A percentile compares a stretch with the other conserved stretches of the same genome.
Evolutionary conservation across 805 yeast genomes (phyloP).

Genomic region (Lachancea thermotolerans): DNA sequence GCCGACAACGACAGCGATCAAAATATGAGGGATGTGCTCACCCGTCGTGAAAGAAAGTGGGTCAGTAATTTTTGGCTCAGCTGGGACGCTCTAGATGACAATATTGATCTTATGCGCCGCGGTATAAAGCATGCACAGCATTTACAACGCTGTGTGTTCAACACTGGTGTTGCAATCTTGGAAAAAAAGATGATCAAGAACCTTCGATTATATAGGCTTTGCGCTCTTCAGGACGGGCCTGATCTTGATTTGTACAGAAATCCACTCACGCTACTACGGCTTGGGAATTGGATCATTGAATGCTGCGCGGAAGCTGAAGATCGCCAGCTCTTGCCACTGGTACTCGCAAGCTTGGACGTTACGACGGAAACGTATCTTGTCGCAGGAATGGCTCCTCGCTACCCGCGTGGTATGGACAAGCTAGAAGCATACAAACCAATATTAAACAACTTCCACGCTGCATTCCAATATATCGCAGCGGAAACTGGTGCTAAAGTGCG

Average conservation of each 20-base stretch:
- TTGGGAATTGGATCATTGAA: constrained; percentile 89
- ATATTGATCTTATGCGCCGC: constrained; percentile 23
- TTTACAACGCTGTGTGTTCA: constrained; percentile 76
- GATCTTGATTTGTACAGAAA: constrained; percentile 72
- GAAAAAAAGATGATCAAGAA: constrained; percentile 78
- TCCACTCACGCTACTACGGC: constrained; percentile 75
- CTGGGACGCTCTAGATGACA: constrained; percentile 54
- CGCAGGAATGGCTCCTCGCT: constrained; percentile 82
- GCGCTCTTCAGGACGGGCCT: constrained; percentile 85
- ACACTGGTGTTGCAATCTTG: constrained; percentile 82
- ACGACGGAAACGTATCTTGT: constrained; percentile 74
- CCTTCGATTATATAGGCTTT: constrained; percentile 72
- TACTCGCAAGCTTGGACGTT: constrained; percentile 75
- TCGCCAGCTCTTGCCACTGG: constrained; percentile 63
- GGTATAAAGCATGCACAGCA: constrained; percentile 83
- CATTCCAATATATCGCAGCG: constrained; percentile 82
- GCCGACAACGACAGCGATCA: constrained; percentile 5
- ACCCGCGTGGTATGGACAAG: constrained; percentile 44
- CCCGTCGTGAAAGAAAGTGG: constrained; percentile 56
- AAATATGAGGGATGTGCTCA: constrained; percentile 20
- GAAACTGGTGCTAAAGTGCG: constrained; percentile 82
- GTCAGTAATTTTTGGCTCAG: constrained; percentile 64
- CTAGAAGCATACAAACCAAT: constrained; percentile 36
- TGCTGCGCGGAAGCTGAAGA: constrained; percentile 75
- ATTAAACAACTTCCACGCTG: constrained; percentile 78